Conservation (phyloP, 2,329 filamentous ascomycete species). For the Teratosphaeria zuluensis region DNA sequence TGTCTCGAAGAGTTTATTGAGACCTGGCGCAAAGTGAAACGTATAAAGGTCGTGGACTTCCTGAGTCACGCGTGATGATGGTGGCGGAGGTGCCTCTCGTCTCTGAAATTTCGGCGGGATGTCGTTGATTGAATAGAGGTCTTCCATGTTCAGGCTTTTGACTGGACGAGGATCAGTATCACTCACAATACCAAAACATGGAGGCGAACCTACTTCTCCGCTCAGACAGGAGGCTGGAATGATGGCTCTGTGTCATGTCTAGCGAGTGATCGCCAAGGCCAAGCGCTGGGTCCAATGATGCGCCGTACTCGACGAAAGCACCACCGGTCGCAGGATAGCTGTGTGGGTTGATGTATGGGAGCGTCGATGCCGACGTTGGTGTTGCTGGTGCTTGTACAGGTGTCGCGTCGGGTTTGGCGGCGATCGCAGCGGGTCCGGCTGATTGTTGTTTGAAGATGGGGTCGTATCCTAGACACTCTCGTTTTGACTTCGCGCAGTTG, state of each 20-base stretch:
- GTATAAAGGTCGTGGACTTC: conserved; percentile 66
- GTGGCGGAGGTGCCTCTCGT: conserved; percentile 27
- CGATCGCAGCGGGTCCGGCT: conserved; percentile 54
- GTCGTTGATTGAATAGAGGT: conserved; percentile 58
- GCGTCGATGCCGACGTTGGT: conserved; percentile 6
- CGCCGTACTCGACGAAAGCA: conserved; percentile 40
- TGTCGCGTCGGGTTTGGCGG: conserved; percentile 25
- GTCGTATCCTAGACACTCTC: conserved; percentile 78
- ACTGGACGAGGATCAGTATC: conserved; percentile 14
- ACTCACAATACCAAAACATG: background rate
- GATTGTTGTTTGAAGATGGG: conserved; percentile 71
- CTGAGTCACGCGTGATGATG: conserved; percentile 42
- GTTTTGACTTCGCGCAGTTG: conserved; percentile 82
- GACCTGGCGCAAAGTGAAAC: conserved; percentile 64
- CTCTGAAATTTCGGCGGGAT: conserved; percentile 38
- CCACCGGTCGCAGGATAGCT: conserved; percentile 6
- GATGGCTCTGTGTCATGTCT: conserved; percentile 16
- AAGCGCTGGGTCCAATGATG: conserved; percentile 58
- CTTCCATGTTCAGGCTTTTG: conserved; percentile 53
- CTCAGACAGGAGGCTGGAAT: conserved; percentile 16
- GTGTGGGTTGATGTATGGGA: conserved; percentile 7
- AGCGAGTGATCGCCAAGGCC: conserved; percentile 31
- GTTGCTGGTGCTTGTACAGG: conserved; percentile 26
- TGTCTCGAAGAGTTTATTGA: conserved; percentile 71
- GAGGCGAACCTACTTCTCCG: conserved; percentile 19